These are phyloP conservation scores for Phoma sp. DNA, from an alignment of 2,329 filamentous ascomycete genomes.

Conservation along the genomic window DNA sequence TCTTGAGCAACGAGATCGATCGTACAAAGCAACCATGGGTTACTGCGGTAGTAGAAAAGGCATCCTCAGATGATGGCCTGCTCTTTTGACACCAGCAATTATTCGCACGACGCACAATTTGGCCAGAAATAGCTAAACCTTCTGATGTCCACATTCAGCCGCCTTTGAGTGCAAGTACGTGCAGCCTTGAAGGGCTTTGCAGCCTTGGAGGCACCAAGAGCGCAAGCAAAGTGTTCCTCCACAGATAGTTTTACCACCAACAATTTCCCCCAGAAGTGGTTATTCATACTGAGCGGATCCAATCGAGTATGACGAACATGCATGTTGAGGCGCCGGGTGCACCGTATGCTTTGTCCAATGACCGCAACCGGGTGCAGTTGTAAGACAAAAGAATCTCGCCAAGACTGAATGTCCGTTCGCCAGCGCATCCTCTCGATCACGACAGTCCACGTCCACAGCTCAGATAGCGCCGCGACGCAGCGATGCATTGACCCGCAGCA, in stretches of 20 bases:
- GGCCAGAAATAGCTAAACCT: not conserved
- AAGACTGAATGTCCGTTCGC: constrained; percentile 20
- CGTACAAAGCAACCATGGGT: constrained; percentile 7
- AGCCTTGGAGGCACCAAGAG: not conserved
- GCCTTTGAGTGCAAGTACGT: not conserved
- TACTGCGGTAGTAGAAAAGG: constrained; percentile 2
- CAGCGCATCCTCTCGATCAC: constrained; percentile 45
- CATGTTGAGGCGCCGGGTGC: constrained; percentile 21
- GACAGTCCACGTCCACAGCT: constrained; percentile 43
- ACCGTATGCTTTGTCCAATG: constrained; percentile 34
- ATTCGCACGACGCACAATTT: not conserved
- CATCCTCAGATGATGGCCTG: constrained; percentile 33
- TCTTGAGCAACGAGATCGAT: constrained; percentile 35
- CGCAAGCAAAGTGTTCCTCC: not conserved
- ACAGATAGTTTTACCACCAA: not conserved
- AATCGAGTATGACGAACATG: constrained; percentile 17
- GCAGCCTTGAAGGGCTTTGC: not conserved
- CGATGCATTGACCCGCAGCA: constrained; percentile 49
- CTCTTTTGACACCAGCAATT: constrained; percentile 26
- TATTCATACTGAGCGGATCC: not conserved
- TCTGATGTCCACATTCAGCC: not conserved
- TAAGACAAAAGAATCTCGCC: constrained; percentile 24
- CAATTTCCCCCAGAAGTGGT: not conserved
- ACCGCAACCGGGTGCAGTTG: constrained; percentile 19
- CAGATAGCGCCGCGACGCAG: constrained; percentile 41